Conservation (phyloP, 1,284 basidiomycete species). For the Ustilago esculenta region DNA sequence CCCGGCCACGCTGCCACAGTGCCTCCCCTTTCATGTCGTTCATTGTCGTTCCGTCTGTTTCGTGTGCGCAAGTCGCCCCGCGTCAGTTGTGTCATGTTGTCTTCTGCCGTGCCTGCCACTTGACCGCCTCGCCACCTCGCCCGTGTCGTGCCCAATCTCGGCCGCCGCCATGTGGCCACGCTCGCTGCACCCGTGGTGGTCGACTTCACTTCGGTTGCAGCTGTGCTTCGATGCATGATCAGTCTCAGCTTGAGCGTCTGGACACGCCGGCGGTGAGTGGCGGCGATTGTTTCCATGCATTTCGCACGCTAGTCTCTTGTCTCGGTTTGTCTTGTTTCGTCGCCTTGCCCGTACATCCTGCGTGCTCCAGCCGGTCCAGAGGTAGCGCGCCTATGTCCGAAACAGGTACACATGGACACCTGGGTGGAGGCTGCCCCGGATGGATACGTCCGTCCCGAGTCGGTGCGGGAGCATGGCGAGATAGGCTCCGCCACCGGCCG, state of each 20-base stretch:
- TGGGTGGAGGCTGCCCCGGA: constrained; percentile 3
- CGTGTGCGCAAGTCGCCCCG: not conserved
- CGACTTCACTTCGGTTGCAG: constrained; percentile 27
- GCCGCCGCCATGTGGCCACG: constrained; percentile 17
- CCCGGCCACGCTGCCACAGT: too few species aligned
- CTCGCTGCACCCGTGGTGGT: constrained; percentile 4
- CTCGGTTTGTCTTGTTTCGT: not conserved
- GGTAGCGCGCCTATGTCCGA: constrained; percentile 34
- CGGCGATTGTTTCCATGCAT: constrained; percentile 18
- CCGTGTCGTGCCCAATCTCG: not conserved
- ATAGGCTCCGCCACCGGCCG: not conserved
- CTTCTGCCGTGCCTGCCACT: constrained; percentile 2
- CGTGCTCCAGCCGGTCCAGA: not conserved
- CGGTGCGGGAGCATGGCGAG: too few species aligned
- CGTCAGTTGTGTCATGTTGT: not conserved
- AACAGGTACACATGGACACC: constrained; percentile 16
- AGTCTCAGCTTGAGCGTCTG: not conserved
- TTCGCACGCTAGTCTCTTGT: not conserved
- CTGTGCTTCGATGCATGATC: not conserved
- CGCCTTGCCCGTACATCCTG: not conserved
- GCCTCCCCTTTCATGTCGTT: constrained; percentile 11
- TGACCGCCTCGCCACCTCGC: not conserved
- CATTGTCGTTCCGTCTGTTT: not conserved
- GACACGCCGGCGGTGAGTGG: too few species aligned
- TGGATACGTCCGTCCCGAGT: constrained; percentile 13